Evolutionary conservation across 139 green algal genomes (phyloP), one percentile per base, ranked within the genome.

Genomic region (Yamagishiella unicocca): DNA sequence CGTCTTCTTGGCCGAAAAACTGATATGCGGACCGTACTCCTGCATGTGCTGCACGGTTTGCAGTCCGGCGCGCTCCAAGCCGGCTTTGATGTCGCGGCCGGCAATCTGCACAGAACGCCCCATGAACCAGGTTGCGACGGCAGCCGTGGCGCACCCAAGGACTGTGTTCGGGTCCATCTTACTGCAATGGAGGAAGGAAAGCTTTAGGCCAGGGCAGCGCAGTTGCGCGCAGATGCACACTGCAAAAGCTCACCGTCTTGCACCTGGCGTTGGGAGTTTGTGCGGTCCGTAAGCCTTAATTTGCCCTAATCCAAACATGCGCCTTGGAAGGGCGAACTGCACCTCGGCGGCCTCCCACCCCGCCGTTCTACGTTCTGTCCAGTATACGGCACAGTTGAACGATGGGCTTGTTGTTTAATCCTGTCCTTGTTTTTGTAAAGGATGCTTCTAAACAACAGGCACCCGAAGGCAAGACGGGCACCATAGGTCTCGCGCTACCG

Each of bases 111-210:
- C 7, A 9, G 62, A 71, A 40, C n/a, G 29, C n/a, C 62, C 62
- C 8, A 71, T 40, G 62, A 42, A 71, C 62, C 62, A 71, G 62
- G n/a, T 71, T 42, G 62, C 62, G 62, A 4, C 62, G n/a, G 62
- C n/a, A 40, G n/a, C 62, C 29, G 62, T 71, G 29, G n/a, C 29
- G n/a, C 62, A 71, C 62, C 8, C 62, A 9, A 71, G n/a, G 6
- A 71, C 8, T 42, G 62, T 71, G 62, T 71, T 71, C 62, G 62
- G 62, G 62, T 71, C 62, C 62, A 71, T 71, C 62, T 38, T 71
- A 9, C 62, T 71, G 62, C 29, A 71, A 71, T 71, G n/a, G n/a
- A 40, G n/a, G 8, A 71, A 40, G 62, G n/a, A 71, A 71, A 71
- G 17, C 50, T 17, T 61, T 61, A n/a, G n/a, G 50, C 17, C 50